phyloP scores from a whole-genome alignment of 2,329 filamentous ascomycete species.

The Penicillium sumatraense region DNA sequence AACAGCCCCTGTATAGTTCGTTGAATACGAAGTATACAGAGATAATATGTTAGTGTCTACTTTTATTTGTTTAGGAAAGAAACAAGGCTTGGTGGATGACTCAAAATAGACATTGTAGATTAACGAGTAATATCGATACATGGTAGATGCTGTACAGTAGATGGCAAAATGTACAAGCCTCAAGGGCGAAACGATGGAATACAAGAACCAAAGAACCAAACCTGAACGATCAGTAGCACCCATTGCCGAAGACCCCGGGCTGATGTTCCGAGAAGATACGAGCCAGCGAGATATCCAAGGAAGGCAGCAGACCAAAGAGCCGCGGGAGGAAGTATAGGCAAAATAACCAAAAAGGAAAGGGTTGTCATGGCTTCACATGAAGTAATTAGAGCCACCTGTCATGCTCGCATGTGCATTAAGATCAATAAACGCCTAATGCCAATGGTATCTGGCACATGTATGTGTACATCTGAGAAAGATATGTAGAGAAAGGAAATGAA shows the following conservation, averaged over 20 bases:
- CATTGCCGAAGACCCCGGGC: background rate
- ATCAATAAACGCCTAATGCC: conserved; percentile 10
- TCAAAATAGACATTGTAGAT: conserved; percentile 1
- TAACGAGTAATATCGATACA: background rate
- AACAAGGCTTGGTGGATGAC: too few species aligned
- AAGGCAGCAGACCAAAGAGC: background rate
- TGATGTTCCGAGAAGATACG: background rate
- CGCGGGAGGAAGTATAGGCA: conserved; percentile 1
- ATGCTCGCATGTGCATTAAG: conserved; percentile 18
- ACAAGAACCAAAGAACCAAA: background rate
- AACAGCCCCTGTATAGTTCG: too few species aligned
- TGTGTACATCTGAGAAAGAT: conserved; percentile 7
- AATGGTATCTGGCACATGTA: conserved; percentile 5
- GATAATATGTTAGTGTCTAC: too few species aligned
- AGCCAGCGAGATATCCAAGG: background rate
- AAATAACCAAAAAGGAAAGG: conserved; percentile 5
- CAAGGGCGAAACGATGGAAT: background rate
- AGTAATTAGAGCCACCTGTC: conserved; percentile 5
- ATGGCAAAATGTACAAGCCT: background rate
- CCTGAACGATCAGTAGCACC: background rate
- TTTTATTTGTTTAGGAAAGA: too few species aligned
- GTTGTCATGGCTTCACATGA: conserved; percentile 4
- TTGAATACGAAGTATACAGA: background rate
- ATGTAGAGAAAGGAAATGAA: conserved; percentile 10
- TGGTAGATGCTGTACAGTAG: conserved; percentile 3